phyloP scores from a whole-genome alignment of 164 flowering plant species.

The Vitis labrusca region DNA sequence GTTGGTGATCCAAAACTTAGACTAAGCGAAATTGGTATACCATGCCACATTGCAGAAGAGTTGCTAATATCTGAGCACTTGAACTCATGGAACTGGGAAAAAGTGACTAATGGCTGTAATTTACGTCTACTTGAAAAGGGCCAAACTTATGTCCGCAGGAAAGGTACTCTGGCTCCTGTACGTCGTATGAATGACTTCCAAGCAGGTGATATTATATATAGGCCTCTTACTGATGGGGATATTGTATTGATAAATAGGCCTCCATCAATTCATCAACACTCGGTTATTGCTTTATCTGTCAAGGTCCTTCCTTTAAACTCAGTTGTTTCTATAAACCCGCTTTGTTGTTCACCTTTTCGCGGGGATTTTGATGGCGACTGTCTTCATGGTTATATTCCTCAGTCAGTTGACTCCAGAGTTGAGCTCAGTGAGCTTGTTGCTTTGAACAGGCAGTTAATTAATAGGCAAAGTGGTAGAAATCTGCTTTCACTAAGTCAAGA shows the following conservation, averaged over 20 bases:
- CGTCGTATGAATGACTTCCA: constrained; percentile 27
- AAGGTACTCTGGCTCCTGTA: constrained; percentile 35
- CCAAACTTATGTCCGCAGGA: constrained; percentile 44
- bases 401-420: constrained; percentile 62
- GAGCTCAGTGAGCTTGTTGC: constrained; percentile 84
- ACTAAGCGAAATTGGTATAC: constrained; percentile 79
- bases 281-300: constrained; percentile 68
- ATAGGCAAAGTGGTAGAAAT: constrained; percentile 77
- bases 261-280: constrained; percentile 92
- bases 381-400: constrained; percentile 87
- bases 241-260: constrained; percentile 79
- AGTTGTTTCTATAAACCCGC: constrained; percentile 76
- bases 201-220: constrained; percentile 52
- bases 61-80: constrained; percentile 59
- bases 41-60: constrained; percentile 61
- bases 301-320: constrained; percentile 62
- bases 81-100: constrained; percentile 57
- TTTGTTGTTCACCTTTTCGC: constrained; percentile 76
- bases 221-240: constrained; percentile 82
- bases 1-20: constrained; percentile 85
- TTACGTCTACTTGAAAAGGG: constrained; percentile 51
- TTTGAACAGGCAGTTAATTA: constrained; percentile 55
- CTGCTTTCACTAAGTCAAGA: constrained; percentile 79
- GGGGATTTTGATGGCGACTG: constrained; percentile 99
- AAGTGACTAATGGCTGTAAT: constrained; percentile 31